A percentile compares a stretch with the other conserved stretches of the same genome.
Evolutionary conservation across 768 basidiomycete species (phyloP).

Genomic region (Pisolithus orientalis): DNA sequence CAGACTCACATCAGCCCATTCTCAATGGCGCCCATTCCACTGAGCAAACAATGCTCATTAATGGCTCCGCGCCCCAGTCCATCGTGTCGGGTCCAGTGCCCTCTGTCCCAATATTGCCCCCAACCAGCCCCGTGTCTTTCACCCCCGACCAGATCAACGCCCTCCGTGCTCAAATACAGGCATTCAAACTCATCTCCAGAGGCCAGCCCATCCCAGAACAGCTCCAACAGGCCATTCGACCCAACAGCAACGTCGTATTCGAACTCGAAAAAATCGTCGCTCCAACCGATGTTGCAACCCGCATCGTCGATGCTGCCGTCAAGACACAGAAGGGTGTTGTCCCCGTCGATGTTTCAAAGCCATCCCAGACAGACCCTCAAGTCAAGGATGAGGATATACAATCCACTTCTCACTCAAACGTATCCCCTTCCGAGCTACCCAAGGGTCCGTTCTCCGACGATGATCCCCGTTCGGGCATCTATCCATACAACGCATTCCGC

Average conservation of each 20-base stretch:
- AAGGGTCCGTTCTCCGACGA: slow-evolving; percentile 76
- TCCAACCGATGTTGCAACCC: slow-evolving; percentile 45
- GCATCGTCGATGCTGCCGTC: slow-evolving; percentile 69
- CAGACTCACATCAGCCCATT: slow-evolving; percentile 15
- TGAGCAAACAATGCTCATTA: slow-evolving; percentile 19
- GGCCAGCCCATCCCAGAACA: slow-evolving; percentile 63
- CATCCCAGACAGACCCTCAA: slow-evolving; percentile 22
- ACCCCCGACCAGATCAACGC: slow-evolving; percentile 67
- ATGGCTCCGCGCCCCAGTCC: slow-evolving; percentile 26
- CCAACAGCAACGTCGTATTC: slow-evolving; percentile 52
- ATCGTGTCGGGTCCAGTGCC: slow-evolving; percentile 47
- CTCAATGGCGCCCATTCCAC: slow-evolving; percentile 21
- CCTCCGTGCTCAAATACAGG: slow-evolving; percentile 77
- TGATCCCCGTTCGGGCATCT: slow-evolving; percentile 72
- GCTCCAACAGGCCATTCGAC: slow-evolving; percentile 64
- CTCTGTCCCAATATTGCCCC: slow-evolving; percentile 40
- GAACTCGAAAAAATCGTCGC: slow-evolving; percentile 64
- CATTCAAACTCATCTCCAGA: slow-evolving; percentile 66
- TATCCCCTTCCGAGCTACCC: slow-evolving; percentile 56
- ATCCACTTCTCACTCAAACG: slow-evolving; percentile 26
- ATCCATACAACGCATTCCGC: slow-evolving; percentile 87
- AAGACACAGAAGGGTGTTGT: slow-evolving; percentile 56
- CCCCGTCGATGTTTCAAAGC: slow-evolving; percentile 22
- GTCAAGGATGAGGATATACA: slow-evolving; percentile 53
- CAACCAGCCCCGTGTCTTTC: slow-evolving; percentile 73